phyloP scores from a whole-genome alignment of 2,329 filamentous ascomycete genomes.

The Botryotinia narcissicola region DNA sequence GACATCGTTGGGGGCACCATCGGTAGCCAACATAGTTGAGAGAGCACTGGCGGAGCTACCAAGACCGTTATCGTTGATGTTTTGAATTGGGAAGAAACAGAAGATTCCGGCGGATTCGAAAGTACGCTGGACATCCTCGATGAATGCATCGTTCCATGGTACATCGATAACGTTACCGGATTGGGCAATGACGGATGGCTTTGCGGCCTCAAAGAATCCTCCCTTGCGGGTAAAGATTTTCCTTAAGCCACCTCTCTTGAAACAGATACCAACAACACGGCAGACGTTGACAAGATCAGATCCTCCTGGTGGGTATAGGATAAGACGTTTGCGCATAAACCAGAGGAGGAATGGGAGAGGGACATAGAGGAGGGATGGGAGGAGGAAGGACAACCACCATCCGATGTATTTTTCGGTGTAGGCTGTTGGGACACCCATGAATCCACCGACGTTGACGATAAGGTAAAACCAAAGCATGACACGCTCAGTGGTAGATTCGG shows the following conservation, averaged over 20 bases:
- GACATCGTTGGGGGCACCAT: constrained; percentile 74
- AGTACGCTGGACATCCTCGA: constrained; percentile 72
- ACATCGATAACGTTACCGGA: constrained; percentile 62
- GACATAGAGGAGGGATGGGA: constrained; percentile 59
- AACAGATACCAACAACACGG: constrained; percentile 43
- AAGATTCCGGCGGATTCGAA: constrained; percentile 69
- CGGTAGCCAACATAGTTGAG: constrained; percentile 59
- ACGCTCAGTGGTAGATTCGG: constrained; percentile 54
- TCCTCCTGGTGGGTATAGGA: constrained; percentile 47
- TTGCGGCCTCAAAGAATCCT: constrained; percentile 65
- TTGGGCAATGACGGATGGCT: constrained; percentile 60
- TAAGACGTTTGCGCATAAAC: constrained; percentile 43
- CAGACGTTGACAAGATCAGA: constrained; percentile 48
- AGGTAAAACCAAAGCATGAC: constrained; percentile 57
- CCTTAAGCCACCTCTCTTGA: constrained; percentile 60
- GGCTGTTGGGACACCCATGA: constrained; percentile 44
- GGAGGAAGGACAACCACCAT: constrained; percentile 49
- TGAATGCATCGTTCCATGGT: constrained; percentile 78
- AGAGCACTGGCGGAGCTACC: constrained; percentile 50
- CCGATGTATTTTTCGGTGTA: constrained; percentile 48
- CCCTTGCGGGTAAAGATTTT: constrained; percentile 50
- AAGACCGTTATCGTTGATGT: constrained; percentile 43
- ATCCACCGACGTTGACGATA: constrained; percentile 65
- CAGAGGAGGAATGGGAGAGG: constrained; percentile 53
- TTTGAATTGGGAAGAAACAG: constrained; percentile 49